Conservation (phyloP, 2,329 filamentous ascomycete genomes). For the Alternaria tenuissima region DNA sequence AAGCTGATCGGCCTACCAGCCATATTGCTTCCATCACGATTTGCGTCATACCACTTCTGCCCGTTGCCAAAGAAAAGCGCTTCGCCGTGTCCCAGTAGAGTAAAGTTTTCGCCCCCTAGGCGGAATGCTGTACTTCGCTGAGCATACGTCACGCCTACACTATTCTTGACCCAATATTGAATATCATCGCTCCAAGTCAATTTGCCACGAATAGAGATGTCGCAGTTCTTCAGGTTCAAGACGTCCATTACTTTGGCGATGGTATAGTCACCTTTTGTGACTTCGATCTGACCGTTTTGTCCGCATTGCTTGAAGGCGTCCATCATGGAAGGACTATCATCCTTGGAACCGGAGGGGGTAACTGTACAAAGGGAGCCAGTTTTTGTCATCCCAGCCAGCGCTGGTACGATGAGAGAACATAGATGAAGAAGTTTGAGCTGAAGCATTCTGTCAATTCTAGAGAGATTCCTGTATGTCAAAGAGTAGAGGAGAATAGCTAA, state of each 20-base stretch:
- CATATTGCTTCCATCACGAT: conserved; percentile 53
- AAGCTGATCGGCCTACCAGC: conserved; percentile 57
- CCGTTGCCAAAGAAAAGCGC: conserved; percentile 42
- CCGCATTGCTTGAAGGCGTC: conserved; percentile 42
- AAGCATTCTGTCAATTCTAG: conserved; percentile 17
- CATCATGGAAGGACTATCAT: conserved; percentile 35
- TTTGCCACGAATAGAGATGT: conserved; percentile 38
- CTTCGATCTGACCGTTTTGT: conserved; percentile 36
- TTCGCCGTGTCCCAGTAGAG: conserved; percentile 32
- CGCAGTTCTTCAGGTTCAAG: conserved; percentile 35
- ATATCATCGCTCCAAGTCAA: conserved; percentile 40
- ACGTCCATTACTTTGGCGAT: conserved; percentile 42
- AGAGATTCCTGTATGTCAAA: conserved; percentile 4
- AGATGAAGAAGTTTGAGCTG: conserved; percentile 7
- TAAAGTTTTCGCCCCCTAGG: conserved; percentile 36
- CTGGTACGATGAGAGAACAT: conserved; percentile 17
- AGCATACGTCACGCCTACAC: conserved; percentile 34
- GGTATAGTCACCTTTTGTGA: conserved; percentile 33
- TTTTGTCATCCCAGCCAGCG: conserved; percentile 33
- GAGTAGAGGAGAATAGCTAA: neutral
- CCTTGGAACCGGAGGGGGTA: conserved; percentile 30
- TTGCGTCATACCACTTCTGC: conserved; percentile 51
- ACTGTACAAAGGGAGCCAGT: conserved; percentile 35
- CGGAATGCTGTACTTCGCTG: conserved; percentile 34
- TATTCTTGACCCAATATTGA: conserved; percentile 36